These are phyloP conservation scores for Colletotrichum tropicale DNA, from an alignment of 2,329 filamentous ascomycete genomes.

Conservation along the genomic window DNA sequence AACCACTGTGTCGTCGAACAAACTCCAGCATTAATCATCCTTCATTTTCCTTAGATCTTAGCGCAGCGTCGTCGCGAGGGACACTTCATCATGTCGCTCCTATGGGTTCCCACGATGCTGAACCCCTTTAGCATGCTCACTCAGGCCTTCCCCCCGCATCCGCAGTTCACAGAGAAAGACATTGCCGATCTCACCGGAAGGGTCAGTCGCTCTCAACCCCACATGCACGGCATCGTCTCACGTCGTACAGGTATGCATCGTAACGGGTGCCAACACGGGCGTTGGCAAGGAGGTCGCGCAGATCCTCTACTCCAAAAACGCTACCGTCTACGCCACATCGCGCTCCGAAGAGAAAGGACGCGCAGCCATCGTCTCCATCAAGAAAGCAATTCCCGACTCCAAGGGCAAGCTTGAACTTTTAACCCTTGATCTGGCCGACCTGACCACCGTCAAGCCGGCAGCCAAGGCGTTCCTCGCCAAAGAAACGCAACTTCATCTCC, in stretches of 20 bases:
- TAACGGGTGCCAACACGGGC: constrained; percentile 48
- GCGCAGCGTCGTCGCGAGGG: neutral
- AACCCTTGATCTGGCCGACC: constrained; percentile 47
- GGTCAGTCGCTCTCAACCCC: constrained; percentile 21
- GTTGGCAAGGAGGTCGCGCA: constrained; percentile 57
- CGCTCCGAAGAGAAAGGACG: constrained; percentile 50
- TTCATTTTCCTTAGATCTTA: neutral
- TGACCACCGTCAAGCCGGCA: constrained; percentile 36
- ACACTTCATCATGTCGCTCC: neutral
- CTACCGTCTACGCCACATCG: constrained; percentile 59
- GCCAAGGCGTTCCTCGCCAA: constrained; percentile 33
- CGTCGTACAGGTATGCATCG: constrained; percentile 48
- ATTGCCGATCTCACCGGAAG: constrained; percentile 44
- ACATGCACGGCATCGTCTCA: neutral
- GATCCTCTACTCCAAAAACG: constrained; percentile 59
- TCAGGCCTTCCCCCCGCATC: constrained; percentile 35
- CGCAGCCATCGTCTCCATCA: constrained; percentile 48
- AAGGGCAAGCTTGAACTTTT: constrained; percentile 47
- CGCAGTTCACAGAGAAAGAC: constrained; percentile 45
- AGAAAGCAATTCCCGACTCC: constrained; percentile 35
- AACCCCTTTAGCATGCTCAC: constrained; percentile 19
- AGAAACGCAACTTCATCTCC: constrained; percentile 38
- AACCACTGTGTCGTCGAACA: neutral
- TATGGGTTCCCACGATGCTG: constrained; percentile 1
- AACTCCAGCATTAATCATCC: neutral